A percentile compares a stretch with the other conserved stretches of the same genome.
These are phyloP conservation scores for Ambrosia artemisiifolia DNA, from an alignment of 129 eudicot species.

Conservation along the genomic window DNA sequence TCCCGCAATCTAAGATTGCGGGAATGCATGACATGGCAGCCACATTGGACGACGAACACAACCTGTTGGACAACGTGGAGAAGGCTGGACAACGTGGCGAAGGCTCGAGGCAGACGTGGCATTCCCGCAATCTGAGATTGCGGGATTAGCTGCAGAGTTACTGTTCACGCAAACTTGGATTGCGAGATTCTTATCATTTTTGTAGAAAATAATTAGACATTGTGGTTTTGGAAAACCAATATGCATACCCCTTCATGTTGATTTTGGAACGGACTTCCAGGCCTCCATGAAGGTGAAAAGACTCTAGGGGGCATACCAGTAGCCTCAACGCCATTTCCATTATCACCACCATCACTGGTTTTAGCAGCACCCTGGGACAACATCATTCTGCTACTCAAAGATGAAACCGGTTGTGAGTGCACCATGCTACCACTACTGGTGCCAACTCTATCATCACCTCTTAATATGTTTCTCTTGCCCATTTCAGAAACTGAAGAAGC, in stretches of 20 bases:
- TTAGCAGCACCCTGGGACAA: constrained; percentile 50
- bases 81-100: too few relatives aligned
- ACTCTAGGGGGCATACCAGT: constrained; percentile 54
- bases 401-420: constrained; percentile 50
- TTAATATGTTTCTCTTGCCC: constrained; percentile 62
- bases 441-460: constrained; percentile 66
- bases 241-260: constrained; percentile 82
- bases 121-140: too few relatives aligned
- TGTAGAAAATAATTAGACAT: too few relatives aligned
- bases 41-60: too few relatives aligned
- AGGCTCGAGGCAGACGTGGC: too few relatives aligned
- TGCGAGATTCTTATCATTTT: too few relatives aligned
- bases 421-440: constrained; percentile 24
- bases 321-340: constrained; percentile 55
- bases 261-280: constrained; percentile 88
- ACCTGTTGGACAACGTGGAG: too few relatives aligned
- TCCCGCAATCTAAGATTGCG: too few relatives aligned
- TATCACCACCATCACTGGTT: constrained; percentile 51
- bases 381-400: constrained; percentile 69
- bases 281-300: constrained; percentile 91
- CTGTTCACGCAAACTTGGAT: too few relatives aligned
- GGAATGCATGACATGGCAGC: too few relatives aligned
- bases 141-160: too few relatives aligned
- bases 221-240: neutral
- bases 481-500: constrained; percentile 61